Conservation (phyloP, 352 stramenopile species). For the Globisporangium parvum region DNA sequence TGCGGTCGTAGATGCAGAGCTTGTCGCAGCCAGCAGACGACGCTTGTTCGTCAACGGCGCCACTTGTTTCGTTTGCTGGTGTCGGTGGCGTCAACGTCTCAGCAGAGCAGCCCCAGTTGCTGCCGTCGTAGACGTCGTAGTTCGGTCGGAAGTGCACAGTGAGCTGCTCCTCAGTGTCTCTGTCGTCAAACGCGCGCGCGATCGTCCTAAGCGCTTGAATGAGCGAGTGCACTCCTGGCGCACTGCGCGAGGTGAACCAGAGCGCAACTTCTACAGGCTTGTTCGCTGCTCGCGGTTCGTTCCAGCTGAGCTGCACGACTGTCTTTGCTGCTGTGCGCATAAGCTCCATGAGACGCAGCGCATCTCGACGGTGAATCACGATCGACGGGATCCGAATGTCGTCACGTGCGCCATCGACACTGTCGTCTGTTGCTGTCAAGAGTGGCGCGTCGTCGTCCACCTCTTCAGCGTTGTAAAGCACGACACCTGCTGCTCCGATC, state of each 20-base stretch:
- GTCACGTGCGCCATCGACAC: constrained; percentile 17
- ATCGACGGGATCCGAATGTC: constrained; percentile 25
- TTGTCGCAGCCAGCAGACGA: constrained; percentile 12
- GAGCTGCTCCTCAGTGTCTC: not conserved
- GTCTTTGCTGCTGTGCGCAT: constrained; percentile 7
- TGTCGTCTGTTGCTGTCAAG: not conserved
- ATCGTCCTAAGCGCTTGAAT: constrained; percentile 15
- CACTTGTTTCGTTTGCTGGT: not conserved
- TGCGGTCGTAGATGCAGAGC: constrained; percentile 18
- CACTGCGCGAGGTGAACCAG: constrained; percentile 24
- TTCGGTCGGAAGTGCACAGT: constrained; percentile 1
- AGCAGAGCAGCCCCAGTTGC: constrained; percentile 2
- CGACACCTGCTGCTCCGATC: not conserved
- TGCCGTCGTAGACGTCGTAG: constrained; percentile 6
- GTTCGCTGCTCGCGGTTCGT: constrained; percentile 10
- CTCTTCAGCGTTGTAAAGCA: not conserved
- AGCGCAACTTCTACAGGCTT: constrained; percentile 20
- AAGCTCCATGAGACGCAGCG: constrained; percentile 12
- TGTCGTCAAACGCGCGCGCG: not conserved
- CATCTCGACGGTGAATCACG: constrained; percentile 20
- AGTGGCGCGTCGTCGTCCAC: not conserved
- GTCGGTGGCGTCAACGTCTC: too few species aligned
- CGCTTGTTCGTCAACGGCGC: not conserved
- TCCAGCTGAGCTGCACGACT: constrained; percentile 11
- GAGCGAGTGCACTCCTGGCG: constrained; percentile 15